Percentiles rank a stretch among this genome's conserved stretches.
These are phyloP conservation scores for Fusarium anguioides DNA, from an alignment of 2,329 filamentous ascomycete genomes.

Conservation along the genomic window DNA sequence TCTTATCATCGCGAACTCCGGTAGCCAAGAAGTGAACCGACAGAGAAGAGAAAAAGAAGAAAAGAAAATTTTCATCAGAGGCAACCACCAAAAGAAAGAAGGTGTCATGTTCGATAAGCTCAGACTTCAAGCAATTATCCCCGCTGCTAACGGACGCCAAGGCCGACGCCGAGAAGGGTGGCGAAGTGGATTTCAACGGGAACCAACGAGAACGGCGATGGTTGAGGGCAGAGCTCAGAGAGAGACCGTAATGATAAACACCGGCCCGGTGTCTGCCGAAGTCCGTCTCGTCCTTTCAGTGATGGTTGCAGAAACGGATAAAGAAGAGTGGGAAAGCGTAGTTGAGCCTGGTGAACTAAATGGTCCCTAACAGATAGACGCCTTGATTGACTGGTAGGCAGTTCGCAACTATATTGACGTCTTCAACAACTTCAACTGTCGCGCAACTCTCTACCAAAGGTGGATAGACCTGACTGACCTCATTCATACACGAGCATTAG, in stretches of 20 bases:
- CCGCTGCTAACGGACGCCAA: slow-evolving; percentile 27
- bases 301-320: slow-evolving; percentile 26
- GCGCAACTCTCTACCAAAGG: slow-evolving; percentile 1
- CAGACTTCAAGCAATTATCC: slow-evolving; percentile 20
- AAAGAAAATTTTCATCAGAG: background rate
- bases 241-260: slow-evolving; percentile 8
- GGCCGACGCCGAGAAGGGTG: slow-evolving; percentile 24
- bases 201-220: slow-evolving; percentile 30
- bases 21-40: background rate
- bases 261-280: slow-evolving; percentile 32
- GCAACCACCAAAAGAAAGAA: slow-evolving; percentile 25
- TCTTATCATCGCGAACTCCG: slow-evolving; percentile 22
- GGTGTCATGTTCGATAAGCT: slow-evolving; percentile 21
- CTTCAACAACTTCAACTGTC: slow-evolving; percentile 13
- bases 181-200: slow-evolving; percentile 27
- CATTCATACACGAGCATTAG: slow-evolving; percentile 7
- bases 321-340: slow-evolving; percentile 8
- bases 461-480: slow-evolving; percentile 10
- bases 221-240: slow-evolving; percentile 1
- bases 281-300: slow-evolving; percentile 3
- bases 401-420: background rate
- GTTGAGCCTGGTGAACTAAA: too few species aligned
- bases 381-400: background rate
- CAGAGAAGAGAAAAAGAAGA: background rate
- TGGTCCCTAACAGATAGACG: background rate